These are phyloP conservation scores for Schoenoplectus triqueter DNA, from an alignment of 202 grass and related monocot genomes.

Conservation along the genomic window DNA sequence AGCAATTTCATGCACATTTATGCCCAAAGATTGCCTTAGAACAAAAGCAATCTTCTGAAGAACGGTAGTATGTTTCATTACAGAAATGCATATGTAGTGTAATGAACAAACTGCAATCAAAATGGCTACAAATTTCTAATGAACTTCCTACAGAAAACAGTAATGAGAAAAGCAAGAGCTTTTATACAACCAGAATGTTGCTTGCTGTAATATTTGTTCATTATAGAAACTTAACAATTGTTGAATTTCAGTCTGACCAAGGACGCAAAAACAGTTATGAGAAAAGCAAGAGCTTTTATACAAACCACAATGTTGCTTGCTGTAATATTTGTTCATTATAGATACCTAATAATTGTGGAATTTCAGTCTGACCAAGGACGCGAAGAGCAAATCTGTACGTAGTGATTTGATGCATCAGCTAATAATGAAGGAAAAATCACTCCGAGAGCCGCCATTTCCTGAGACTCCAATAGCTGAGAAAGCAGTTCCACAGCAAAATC, in stretches of 20 bases:
- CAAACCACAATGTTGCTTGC: background rate
- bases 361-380: conserved; percentile 20
- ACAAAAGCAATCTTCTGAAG: background rate
- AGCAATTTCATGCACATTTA: background rate
- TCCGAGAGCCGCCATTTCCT: conserved; percentile 17
- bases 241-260: background rate
- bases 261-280: background rate
- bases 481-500: conserved; percentile 16
- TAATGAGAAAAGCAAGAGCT: background rate
- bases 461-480: conserved; percentile 28
- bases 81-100: background rate
- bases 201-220: background rate
- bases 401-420: conserved; percentile 23
- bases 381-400: conserved; percentile 8
- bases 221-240: background rate
- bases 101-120: background rate
- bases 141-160: background rate
- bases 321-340: background rate
- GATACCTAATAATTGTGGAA: background rate
- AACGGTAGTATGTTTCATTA: background rate
- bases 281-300: background rate
- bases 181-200: background rate
- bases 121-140: background rate
- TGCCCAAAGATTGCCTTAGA: background rate
- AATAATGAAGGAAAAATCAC: conserved; percentile 1